Evolutionary conservation across 805 yeast genomes (phyloP).

Genomic region (Pichia heedii): DNA sequence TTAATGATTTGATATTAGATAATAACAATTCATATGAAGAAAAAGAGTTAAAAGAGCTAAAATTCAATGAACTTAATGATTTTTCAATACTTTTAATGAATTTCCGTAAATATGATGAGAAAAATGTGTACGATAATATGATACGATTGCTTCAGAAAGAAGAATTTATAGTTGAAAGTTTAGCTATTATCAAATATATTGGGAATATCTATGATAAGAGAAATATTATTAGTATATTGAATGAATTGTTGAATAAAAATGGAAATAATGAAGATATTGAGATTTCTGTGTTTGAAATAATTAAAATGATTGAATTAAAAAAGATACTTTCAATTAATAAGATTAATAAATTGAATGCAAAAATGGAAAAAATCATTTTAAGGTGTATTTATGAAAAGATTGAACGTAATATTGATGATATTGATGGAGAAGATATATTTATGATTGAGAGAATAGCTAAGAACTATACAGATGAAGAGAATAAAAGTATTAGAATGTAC

Average conservation of each 20-base stretch:
- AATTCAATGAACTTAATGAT: background rate
- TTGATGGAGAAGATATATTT: slow-evolving; percentile 11
- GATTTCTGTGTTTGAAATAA: slow-evolving; percentile 3
- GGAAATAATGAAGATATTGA: background rate
- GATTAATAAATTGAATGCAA: background rate
- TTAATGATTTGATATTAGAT: background rate
- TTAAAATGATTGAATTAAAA: background rate
- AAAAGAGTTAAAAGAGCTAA: background rate
- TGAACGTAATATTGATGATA: background rate
- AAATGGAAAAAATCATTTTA: slow-evolving; percentile 6
- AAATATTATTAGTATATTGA: background rate
- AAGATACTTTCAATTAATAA: background rate
- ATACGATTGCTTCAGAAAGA: background rate
- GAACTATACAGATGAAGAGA: slow-evolving; percentile 1
- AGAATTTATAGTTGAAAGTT: background rate
- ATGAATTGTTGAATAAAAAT: background rate
- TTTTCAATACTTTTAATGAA: background rate
- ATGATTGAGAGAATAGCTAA: slow-evolving; percentile 7
- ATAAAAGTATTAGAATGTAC: slow-evolving; percentile 7
- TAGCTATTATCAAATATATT: background rate
- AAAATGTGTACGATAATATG: background rate
- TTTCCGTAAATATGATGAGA: background rate
- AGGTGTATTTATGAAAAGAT: slow-evolving; percentile 2
- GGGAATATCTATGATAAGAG: background rate
- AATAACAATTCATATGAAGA: background rate